These are phyloP conservation scores for Acrocalymma vagum DNA, from an alignment of 2,329 filamentous ascomycete genomes.

Conservation along the genomic window DNA sequence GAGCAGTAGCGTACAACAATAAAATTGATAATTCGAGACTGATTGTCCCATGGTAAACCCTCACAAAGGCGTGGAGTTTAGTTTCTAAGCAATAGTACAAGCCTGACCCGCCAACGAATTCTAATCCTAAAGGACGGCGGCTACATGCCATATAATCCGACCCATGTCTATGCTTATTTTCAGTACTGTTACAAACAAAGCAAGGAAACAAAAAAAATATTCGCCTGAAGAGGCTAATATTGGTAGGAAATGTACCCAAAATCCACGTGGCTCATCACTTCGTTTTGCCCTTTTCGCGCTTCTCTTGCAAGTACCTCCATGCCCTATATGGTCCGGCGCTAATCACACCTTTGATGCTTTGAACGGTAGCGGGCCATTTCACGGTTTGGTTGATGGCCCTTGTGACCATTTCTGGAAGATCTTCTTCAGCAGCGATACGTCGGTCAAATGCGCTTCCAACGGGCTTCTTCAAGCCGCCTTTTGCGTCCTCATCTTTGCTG, in stretches of 20 bases:
- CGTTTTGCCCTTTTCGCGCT: slow-evolving; percentile 60
- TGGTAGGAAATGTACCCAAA: not conserved
- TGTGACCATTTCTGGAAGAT: slow-evolving; percentile 75
- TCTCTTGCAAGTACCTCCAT: slow-evolving; percentile 82
- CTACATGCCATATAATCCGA: slow-evolving; percentile 21
- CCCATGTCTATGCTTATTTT: slow-evolving; percentile 15
- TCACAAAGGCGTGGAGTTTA: no score
- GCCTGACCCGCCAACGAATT: slow-evolving; percentile 17
- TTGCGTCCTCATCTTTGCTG: slow-evolving; percentile 72
- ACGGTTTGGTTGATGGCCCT: slow-evolving; percentile 87
- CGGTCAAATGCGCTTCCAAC: slow-evolving; percentile 87
- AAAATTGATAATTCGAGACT: no score
- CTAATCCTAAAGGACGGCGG: slow-evolving; percentile 19
- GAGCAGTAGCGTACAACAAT: no score
- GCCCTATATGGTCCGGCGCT: slow-evolving; percentile 78
- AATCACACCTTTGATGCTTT: slow-evolving; percentile 83
- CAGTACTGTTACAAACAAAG: slow-evolving; percentile 10
- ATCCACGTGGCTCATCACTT: slow-evolving; percentile 23
- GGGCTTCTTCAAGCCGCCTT: slow-evolving; percentile 71
- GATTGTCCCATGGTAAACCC: no score
- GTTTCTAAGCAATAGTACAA: slow-evolving; percentile 21
- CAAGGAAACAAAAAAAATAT: slow-evolving; percentile 16
- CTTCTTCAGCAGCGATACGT: slow-evolving; percentile 78
- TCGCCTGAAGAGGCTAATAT: slow-evolving; percentile 4
- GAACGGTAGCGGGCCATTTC: slow-evolving; percentile 87